Evolutionary conservation across 108 stramenopile species (phyloP).

Genomic region (Skeletonema menzelii): DNA sequence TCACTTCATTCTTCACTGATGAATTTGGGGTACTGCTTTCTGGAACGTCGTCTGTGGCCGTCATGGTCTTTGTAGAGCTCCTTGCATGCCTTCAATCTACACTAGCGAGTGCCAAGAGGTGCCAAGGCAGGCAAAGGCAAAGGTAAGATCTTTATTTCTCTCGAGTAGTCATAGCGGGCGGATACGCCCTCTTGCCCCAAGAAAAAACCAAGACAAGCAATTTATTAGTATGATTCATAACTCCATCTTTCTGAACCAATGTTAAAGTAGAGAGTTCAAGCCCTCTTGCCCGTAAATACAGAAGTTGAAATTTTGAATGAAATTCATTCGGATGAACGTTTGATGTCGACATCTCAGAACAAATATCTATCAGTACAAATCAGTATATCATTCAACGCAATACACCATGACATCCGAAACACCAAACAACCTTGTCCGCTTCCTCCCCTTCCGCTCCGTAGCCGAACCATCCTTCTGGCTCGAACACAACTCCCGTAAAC

Average conservation of each 20-base stretch:
- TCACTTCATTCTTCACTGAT: background rate
- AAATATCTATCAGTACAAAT: too few species aligned
- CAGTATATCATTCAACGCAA: background rate
- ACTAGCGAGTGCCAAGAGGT: too few species aligned
- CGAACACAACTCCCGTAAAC: conserved; percentile 62
- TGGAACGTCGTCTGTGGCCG: background rate
- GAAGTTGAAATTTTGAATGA: too few species aligned
- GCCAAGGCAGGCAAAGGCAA: too few species aligned
- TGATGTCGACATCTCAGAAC: too few species aligned
- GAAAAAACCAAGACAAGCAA: background rate
- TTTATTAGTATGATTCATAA: background rate
- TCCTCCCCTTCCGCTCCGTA: conserved; percentile 75
- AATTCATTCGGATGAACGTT: too few species aligned
- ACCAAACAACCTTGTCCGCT: conserved; percentile 44
- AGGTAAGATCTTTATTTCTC: too few species aligned
- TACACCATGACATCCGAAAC: background rate
- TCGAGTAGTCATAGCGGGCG: too few species aligned
- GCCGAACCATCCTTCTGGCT: conserved; percentile 89
- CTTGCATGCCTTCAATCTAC: too few species aligned
- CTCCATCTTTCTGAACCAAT: background rate
- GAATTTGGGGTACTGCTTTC: background rate
- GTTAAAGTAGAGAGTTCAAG: background rate
- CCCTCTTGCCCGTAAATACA: too few species aligned
- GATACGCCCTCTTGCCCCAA: background rate
- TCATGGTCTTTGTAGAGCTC: too few species aligned